phyloP scores from a whole-genome alignment of 768 basidiomycete species.

The Arthromyces matolae region DNA sequence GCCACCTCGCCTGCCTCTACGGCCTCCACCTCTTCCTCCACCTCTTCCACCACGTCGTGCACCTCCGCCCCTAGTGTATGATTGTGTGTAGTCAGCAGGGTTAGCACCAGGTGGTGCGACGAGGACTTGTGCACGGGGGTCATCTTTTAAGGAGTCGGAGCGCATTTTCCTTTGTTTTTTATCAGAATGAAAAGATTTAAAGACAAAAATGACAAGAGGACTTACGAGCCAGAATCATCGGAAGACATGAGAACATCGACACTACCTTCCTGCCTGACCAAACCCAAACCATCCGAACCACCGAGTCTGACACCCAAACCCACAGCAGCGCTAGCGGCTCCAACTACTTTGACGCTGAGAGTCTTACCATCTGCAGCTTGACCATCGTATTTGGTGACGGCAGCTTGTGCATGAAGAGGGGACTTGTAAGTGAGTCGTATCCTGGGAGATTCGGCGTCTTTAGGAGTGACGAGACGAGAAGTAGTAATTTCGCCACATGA shows the following conservation, averaged over 20 bases:
- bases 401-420: constrained; percentile 55
- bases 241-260: constrained; percentile 61
- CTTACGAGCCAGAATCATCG: constrained; percentile 50
- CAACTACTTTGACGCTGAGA: constrained; percentile 62
- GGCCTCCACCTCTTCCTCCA: constrained; percentile 34
- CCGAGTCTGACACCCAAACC: constrained; percentile 57
- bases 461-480: constrained; percentile 30
- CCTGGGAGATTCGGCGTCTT: constrained; percentile 33
- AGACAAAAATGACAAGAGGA: constrained; percentile 10
- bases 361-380: constrained; percentile 81
- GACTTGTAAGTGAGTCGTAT: constrained; percentile 76
- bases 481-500: constrained; percentile 66
- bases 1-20: constrained; percentile 33
- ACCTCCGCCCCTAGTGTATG: constrained; percentile 25
- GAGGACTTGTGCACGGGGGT: constrained; percentile 66
- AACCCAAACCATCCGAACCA: constrained; percentile 46
- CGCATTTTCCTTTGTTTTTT: constrained; percentile 71
- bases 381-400: constrained; percentile 73
- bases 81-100: constrained; percentile 46
- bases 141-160: constrained; percentile 65
- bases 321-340: constrained; percentile 44
- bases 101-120: constrained; percentile 66
- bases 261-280: constrained; percentile 51
- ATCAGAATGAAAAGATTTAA: not conserved
- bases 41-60: constrained; percentile 34